Conservation (phyloP, 164 flowering plant species). For the Nymphaea colorata region DNA sequence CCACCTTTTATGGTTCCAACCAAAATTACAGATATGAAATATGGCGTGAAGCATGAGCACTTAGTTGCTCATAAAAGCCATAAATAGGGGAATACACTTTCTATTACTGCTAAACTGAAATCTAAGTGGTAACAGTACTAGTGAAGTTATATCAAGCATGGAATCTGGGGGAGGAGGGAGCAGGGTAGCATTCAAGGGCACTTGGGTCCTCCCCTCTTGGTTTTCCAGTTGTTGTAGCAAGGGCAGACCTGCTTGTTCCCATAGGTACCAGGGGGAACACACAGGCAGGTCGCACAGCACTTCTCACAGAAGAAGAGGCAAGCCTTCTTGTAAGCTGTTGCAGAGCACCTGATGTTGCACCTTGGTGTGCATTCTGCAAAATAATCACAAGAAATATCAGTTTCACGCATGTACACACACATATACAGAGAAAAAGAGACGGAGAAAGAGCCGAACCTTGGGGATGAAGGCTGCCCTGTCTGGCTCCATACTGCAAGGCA, state of each 20-base stretch:
- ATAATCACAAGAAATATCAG: background rate
- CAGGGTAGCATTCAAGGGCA: slow-evolving; percentile 10
- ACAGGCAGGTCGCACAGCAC: slow-evolving; percentile 19
- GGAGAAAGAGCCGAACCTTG: slow-evolving; percentile 5
- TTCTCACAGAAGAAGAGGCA: slow-evolving; percentile 20
- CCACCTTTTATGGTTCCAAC: background rate
- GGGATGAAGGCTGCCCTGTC: slow-evolving; percentile 19
- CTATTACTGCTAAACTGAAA: background rate
- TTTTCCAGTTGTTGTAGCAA: slow-evolving; percentile 22
- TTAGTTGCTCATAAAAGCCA: background rate
- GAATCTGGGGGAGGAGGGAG: background rate
- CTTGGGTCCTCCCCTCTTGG: slow-evolving; percentile 22
- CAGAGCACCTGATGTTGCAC: slow-evolving; percentile 12
- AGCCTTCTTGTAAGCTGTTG: slow-evolving; percentile 17
- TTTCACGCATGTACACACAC: background rate
- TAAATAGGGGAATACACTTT: background rate
- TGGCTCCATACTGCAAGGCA: slow-evolving; percentile 15
- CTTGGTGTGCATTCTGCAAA: slow-evolving; percentile 15
- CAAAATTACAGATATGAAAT: background rate
- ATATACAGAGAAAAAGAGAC: too few species aligned
- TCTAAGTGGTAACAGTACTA: background rate
- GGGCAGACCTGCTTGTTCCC: slow-evolving; percentile 22
- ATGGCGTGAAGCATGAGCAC: background rate
- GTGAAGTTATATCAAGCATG: background rate
- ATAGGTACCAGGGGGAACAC: slow-evolving; percentile 19